Percentiles rank a stretch among this genome's conserved stretches.
These are phyloP conservation scores for Tulasnella sp. DNA, from an alignment of 768 basidiomycete species.

Conservation along the genomic window DNA sequence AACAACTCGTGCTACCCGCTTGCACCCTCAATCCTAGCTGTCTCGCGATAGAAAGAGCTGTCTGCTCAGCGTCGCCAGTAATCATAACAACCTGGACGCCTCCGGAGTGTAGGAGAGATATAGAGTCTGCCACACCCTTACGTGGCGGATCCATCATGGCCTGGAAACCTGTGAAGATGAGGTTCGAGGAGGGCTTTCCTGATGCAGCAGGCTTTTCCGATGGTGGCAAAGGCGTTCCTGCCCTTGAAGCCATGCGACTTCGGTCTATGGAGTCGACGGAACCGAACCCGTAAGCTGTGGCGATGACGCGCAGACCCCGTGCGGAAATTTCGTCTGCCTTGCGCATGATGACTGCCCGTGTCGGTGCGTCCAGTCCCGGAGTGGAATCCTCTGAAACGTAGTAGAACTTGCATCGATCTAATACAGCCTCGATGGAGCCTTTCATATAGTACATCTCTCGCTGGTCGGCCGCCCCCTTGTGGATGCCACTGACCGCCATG, in stretches of 20 bases:
- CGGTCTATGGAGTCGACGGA: constrained; percentile 35
- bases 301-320: constrained; percentile 75
- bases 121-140: constrained; percentile 85
- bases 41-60: constrained; percentile 79
- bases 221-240: background rate
- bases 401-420: constrained; percentile 81
- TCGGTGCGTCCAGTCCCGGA: constrained; percentile 60
- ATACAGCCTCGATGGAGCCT: constrained; percentile 80
- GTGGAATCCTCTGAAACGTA: constrained; percentile 85
- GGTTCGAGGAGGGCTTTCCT: constrained; percentile 33
- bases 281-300: constrained; percentile 82
- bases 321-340: constrained; percentile 64
- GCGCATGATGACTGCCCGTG: constrained; percentile 52
- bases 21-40: constrained; percentile 73
- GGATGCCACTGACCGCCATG: constrained; percentile 80
- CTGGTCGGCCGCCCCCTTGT: constrained; percentile 35
- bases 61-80: constrained; percentile 88
- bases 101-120: constrained; percentile 65
- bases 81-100: constrained; percentile 98
- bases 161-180: constrained; percentile 87
- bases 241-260: constrained; percentile 19
- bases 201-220: background rate
- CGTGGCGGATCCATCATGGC: constrained; percentile 95
- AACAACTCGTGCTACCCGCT: constrained; percentile 29
- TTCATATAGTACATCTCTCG: constrained; percentile 85